Evolutionary conservation across 371 early-diverging fungal genomes (phyloP).

Genomic region (Conidiobolus incongruus): DNA sequence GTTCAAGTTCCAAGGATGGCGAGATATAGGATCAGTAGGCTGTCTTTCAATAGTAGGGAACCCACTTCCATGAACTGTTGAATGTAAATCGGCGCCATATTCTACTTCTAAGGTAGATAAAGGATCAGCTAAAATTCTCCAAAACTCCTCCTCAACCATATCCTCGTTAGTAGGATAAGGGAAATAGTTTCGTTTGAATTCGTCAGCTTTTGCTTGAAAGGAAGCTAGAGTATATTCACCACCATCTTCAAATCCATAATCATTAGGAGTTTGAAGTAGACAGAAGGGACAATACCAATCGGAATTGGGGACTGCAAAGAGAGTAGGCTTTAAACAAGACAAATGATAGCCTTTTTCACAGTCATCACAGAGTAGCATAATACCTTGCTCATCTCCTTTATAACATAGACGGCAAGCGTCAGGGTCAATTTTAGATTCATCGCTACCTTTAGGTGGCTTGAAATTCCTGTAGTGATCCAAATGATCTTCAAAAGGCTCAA

Average conservation of each 20-base stretch:
- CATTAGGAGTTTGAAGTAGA: slow-evolving; percentile 44
- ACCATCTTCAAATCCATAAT: slow-evolving; percentile 84
- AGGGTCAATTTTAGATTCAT: not conserved
- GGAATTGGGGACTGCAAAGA: slow-evolving; percentile 31
- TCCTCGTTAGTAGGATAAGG: slow-evolving; percentile 19
- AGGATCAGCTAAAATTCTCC: slow-evolving; percentile 69
- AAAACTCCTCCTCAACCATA: slow-evolving; percentile 76
- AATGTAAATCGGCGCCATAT: slow-evolving; percentile 85
- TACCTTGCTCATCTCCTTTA: not conserved
- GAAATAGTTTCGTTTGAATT: slow-evolving; percentile 64
- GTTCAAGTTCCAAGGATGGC: slow-evolving; percentile 69
- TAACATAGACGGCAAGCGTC: slow-evolving; percentile 1
- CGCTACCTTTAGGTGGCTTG: slow-evolving; percentile 13
- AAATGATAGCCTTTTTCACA: slow-evolving; percentile 69
- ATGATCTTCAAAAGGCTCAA: slow-evolving; percentile 71
- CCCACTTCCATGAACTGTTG: slow-evolving; percentile 68
- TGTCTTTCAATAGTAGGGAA: slow-evolving; percentile 41
- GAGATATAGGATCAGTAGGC: slow-evolving; percentile 26
- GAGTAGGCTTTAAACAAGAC: slow-evolving; percentile 50
- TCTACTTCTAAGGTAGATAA: slow-evolving; percentile 78
- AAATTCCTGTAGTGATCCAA: slow-evolving; percentile 6
- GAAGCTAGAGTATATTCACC: slow-evolving; percentile 42
- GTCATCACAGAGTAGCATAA: slow-evolving; percentile 14
- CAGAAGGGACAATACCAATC: slow-evolving; percentile 81
- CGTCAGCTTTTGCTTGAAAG: slow-evolving; percentile 55